A percentile compares a stretch with the other conserved stretches of the same genome.
Evolutionary conservation across 129 eudicot genomes (phyloP).

Genomic region (Scalesia atractyloides): DNA sequence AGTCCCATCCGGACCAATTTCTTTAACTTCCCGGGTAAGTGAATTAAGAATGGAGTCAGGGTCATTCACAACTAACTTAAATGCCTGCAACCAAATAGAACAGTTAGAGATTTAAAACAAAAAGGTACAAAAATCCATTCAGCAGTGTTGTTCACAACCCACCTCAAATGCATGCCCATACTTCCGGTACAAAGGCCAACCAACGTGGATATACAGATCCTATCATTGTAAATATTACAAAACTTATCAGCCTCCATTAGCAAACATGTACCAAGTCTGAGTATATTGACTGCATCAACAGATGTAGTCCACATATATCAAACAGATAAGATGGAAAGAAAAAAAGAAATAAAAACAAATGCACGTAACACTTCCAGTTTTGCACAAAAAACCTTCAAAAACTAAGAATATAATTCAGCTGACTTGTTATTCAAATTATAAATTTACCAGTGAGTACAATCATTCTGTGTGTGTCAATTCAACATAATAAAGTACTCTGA

Average conservation of each 20-base stretch:
- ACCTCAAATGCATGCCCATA: constrained; percentile 82
- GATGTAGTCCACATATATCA: constrained; percentile 1
- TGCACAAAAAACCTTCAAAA: not conserved
- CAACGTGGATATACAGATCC: constrained; percentile 74
- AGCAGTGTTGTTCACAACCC: not conserved
- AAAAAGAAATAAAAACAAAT: not conserved
- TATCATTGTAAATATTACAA: constrained; percentile 35
- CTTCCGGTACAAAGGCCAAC: constrained; percentile 76
- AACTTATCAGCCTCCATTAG: constrained; percentile 17
- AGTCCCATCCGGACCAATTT: constrained; percentile 54
- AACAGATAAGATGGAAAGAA: not conserved
- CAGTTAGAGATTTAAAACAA: not conserved
- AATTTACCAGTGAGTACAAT: not conserved
- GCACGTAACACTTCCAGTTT: not conserved
- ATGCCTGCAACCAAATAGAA: constrained; percentile 41
- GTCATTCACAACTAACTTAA: constrained; percentile 53
- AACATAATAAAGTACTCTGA: not conserved
- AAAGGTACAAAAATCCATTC: not conserved
- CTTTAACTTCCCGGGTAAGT: constrained; percentile 57
- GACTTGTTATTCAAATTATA: not conserved
- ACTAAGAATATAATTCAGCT: not conserved
- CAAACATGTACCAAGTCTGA: not conserved
- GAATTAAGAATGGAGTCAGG: constrained; percentile 60
- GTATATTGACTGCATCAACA: constrained; percentile 7
- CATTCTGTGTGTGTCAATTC: not conserved